A percentile compares a stretch with the other conserved stretches of the same genome.
Conservation (phyloP, 306 rosid genomes). For the Rosa chinensis region DNA sequence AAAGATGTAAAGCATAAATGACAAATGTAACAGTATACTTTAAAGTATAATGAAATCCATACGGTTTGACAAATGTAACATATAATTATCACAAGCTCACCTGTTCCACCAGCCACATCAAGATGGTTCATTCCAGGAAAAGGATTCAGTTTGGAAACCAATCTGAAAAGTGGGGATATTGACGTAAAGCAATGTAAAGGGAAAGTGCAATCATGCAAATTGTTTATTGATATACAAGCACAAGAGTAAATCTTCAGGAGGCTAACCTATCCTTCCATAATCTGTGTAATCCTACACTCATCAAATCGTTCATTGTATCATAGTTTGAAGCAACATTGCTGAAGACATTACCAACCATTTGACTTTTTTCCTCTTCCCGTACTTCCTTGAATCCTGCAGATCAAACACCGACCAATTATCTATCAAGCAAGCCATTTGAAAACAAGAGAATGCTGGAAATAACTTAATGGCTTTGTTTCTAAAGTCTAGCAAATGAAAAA, state of each 20-base stretch:
- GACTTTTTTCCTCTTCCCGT: constrained; percentile 86
- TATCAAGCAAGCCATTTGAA: constrained; percentile 9
- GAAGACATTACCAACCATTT: constrained; percentile 84
- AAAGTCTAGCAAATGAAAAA: not conserved
- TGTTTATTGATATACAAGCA: not conserved
- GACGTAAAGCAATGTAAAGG: constrained; percentile 18
- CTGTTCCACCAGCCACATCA: constrained; percentile 99
- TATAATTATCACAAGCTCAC: constrained; percentile 34
- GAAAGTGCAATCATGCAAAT: constrained; percentile 1
- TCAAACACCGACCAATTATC: not conserved
- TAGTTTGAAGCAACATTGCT: constrained; percentile 83
- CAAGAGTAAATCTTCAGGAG: not conserved
- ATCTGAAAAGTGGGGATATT: constrained; percentile 47
- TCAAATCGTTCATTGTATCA: constrained; percentile 89
- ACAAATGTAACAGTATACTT: not conserved
- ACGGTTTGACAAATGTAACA: constrained; percentile 10
- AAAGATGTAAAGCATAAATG: not conserved
- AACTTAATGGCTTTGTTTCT: not conserved
- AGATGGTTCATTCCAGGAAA: constrained; percentile 98
- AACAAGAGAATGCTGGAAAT: not conserved
- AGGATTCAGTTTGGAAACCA: constrained; percentile 84
- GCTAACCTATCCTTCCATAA: constrained; percentile 92
- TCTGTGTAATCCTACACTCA: constrained; percentile 95
- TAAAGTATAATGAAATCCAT: not conserved
- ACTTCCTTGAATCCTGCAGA: constrained; percentile 79